A percentile compares a stretch with the other conserved stretches of the same genome.
Conservation (phyloP, 1,284 basidiomycete species). For the Cryptococcus jaspeensis region DNA sequence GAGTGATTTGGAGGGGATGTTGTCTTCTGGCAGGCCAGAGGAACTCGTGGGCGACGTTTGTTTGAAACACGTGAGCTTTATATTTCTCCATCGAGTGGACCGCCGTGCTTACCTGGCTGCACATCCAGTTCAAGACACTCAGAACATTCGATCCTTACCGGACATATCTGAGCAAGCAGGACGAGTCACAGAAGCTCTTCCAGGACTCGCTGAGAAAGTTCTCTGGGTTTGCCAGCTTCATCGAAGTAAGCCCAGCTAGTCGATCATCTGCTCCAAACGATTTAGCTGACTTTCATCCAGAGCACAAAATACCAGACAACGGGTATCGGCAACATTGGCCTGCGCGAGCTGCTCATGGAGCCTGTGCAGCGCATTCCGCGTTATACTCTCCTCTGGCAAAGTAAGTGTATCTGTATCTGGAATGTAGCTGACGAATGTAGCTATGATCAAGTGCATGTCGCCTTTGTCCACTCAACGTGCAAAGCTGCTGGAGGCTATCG, state of each 20-base stretch:
- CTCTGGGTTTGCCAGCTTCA: conserved; percentile 71
- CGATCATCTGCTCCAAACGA: neutral
- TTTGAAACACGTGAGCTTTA: conserved; percentile 62
- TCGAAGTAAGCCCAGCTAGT: conserved; percentile 64
- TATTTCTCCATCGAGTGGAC: neutral
- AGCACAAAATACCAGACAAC: conserved; percentile 83
- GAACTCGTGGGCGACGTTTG: conserved; percentile 80
- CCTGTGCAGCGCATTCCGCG: conserved; percentile 99
- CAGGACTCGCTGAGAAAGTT: conserved; percentile 76
- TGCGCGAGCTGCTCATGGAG: conserved; percentile 94
- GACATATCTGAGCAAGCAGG: conserved; percentile 86
- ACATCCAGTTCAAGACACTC: conserved; percentile 64
- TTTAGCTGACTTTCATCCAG: conserved; percentile 51
- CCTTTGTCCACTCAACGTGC: conserved; percentile 72
- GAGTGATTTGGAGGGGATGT: conserved; percentile 76
- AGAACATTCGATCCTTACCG: conserved; percentile 86
- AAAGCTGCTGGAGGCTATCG: conserved; percentile 80
- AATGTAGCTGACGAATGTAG: conserved; percentile 30
- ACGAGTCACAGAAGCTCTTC: conserved; percentile 88
- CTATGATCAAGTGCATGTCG: conserved; percentile 83
- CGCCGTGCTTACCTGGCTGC: neutral
- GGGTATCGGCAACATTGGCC: conserved; percentile 78
- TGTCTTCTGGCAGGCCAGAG: conserved; percentile 54
- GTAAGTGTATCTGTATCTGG: conserved; percentile 24
- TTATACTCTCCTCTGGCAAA: conserved; percentile 89